Evolutionary conservation across 495 filamentous ascomycete genomes (phyloP).

Genomic region (Neurospora terricola): DNA sequence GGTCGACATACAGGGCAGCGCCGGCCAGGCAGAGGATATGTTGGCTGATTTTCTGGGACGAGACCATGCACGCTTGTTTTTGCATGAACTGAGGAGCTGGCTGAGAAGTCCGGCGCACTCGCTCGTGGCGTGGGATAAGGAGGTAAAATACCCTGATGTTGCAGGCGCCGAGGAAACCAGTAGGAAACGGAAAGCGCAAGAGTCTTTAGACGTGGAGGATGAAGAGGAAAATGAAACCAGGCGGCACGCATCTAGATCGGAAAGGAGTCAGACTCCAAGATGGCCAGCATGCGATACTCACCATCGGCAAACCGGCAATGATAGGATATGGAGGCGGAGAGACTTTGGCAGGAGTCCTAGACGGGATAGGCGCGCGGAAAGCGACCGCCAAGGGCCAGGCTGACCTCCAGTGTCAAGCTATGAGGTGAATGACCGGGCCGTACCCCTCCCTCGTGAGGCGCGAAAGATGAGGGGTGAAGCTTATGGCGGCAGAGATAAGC

Average conservation of each 20-base stretch:
- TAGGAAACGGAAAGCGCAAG: not conserved
- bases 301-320: not conserved
- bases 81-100: conserved; percentile 78
- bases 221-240: not conserved
- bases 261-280: not conserved
- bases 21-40: conserved; percentile 75
- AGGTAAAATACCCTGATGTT: conserved; percentile 56
- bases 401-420: not conserved
- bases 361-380: not conserved
- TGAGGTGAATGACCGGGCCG: not conserved
- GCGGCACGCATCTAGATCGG: not conserved
- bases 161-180: not conserved
- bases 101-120: conserved; percentile 64
- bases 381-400: not conserved
- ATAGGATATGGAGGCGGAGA: not conserved
- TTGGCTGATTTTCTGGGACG: conserved; percentile 77
- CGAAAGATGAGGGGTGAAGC: not conserved
- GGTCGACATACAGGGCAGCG: conserved; percentile 77
- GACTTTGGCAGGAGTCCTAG: not conserved
- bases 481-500: not conserved
- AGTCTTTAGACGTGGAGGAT: not conserved
- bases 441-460: not conserved
- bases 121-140: conserved; percentile 68
- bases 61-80: conserved; percentile 65
- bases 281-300: not conserved